Conservation (phyloP, 2,329 filamentous ascomycete species). For the Ophiostoma sp. region DNA sequence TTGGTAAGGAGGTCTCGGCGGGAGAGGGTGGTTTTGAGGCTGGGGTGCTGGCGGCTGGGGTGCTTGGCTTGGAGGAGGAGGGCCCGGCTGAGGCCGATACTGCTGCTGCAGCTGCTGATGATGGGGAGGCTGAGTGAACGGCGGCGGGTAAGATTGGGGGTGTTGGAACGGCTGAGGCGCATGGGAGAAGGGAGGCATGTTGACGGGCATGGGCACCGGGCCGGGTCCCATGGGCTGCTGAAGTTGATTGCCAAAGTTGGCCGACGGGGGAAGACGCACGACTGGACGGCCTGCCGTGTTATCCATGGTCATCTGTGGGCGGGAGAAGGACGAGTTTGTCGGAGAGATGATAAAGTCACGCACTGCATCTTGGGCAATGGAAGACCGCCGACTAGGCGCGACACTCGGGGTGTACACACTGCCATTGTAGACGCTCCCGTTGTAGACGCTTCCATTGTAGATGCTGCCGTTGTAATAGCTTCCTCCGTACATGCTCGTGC, state of each 20-base stretch:
- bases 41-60: conserved; percentile 32
- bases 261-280: conserved; percentile 71
- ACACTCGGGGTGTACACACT: conserved; percentile 71
- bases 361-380: conserved; percentile 59
- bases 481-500: conserved; percentile 67
- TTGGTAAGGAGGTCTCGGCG: conserved; percentile 53
- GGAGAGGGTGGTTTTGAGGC: conserved; percentile 53
- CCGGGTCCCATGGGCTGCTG: conserved; percentile 1
- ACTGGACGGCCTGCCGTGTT: conserved; percentile 55
- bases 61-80: conserved; percentile 11
- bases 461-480: conserved; percentile 64
- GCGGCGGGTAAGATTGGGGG: background rate
- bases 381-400: conserved; percentile 83
- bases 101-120: background rate
- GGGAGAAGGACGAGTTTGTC: conserved; percentile 69
- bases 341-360: conserved; percentile 76
- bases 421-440: conserved; percentile 52
- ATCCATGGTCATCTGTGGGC: conserved; percentile 58
- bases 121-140: background rate
- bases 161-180: conserved; percentile 17
- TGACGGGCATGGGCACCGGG: background rate
- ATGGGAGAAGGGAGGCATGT: background rate
- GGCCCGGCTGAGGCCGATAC: conserved; percentile 41
- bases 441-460: conserved; percentile 52
- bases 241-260: conserved; percentile 25